A percentile compares a stretch with the other conserved stretches of the same genome.
Evolutionary conservation across 2,329 filamentous ascomycete species (phyloP).

Genomic region (Lasiodiplodia sp.): DNA sequence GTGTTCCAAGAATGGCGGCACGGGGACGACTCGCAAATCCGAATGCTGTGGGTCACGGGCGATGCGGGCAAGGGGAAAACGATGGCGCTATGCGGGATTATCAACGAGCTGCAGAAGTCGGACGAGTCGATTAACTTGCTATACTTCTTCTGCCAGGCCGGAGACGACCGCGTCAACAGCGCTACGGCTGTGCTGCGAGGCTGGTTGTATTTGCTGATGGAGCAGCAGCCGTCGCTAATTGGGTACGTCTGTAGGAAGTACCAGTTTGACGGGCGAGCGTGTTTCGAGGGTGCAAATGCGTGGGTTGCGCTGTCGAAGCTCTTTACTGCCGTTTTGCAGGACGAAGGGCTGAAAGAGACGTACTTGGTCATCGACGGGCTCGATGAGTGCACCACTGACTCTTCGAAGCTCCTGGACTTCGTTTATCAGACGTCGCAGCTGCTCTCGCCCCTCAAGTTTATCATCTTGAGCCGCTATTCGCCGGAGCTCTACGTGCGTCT

Average conservation of each 20-base stretch:
- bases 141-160: slow-evolving; percentile 56
- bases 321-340: slow-evolving; percentile 50
- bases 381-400: background rate
- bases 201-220: slow-evolving; percentile 51
- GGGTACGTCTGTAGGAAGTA: slow-evolving; percentile 47
- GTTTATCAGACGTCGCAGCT: background rate
- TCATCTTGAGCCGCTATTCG: background rate
- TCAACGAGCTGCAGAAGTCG: slow-evolving; percentile 40
- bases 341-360: slow-evolving; percentile 33
- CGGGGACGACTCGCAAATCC: slow-evolving; percentile 31
- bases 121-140: slow-evolving; percentile 33
- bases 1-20: slow-evolving; percentile 39
- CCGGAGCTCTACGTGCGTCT: slow-evolving; percentile 46
- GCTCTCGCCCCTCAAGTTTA: background rate
- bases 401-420: background rate
- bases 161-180: slow-evolving; percentile 47
- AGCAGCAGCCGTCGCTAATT: slow-evolving; percentile 43
- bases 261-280: slow-evolving; percentile 40
- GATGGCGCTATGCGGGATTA: slow-evolving; percentile 47
- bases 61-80: slow-evolving; percentile 51
- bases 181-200: slow-evolving; percentile 52
- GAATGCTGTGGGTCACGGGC: slow-evolving; percentile 46
- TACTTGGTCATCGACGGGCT: background rate
- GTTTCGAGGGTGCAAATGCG: slow-evolving; percentile 52
- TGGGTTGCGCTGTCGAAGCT: slow-evolving; percentile 49